Percentiles rank a stretch among this genome's conserved stretches.
phyloP scores from a whole-genome alignment of 2,329 filamentous ascomycete genomes.

The Tolypocladium ophioglossoides region DNA sequence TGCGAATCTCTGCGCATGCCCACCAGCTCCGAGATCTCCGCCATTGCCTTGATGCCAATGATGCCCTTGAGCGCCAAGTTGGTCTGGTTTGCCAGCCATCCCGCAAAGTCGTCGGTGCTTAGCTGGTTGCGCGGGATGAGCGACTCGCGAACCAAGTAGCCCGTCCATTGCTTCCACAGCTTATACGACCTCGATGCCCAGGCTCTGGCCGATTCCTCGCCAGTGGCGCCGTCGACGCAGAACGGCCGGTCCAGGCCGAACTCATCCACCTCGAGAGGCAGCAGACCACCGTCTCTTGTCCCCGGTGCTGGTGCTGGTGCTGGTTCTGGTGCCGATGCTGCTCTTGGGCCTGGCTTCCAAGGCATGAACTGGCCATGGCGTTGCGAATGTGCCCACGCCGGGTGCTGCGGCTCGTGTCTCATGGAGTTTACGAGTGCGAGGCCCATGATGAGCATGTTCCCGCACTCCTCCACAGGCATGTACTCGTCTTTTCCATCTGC shows the following conservation, averaged over 20 bases:
- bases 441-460: constrained; percentile 70
- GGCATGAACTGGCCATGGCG: background rate
- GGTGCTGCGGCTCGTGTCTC: constrained; percentile 42
- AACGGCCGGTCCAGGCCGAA: background rate
- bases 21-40: constrained; percentile 50
- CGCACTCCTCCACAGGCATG: constrained; percentile 67
- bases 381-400: background rate
- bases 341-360: background rate
- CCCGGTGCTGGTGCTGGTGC: background rate
- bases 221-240: constrained; percentile 22
- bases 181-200: constrained; percentile 45
- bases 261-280: background rate
- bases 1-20: constrained; percentile 47
- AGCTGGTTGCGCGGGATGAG: constrained; percentile 62
- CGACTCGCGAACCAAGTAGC: constrained; percentile 60
- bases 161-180: constrained; percentile 69
- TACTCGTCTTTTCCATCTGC: constrained; percentile 59
- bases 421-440: constrained; percentile 68
- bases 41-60: constrained; percentile 69
- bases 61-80: constrained; percentile 70
- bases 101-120: constrained; percentile 70
- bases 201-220: constrained; percentile 25
- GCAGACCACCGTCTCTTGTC: background rate
- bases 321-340: background rate
- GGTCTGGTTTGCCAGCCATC: constrained; percentile 62